A percentile compares a stretch with the other conserved stretches of the same genome.
phyloP scores from a whole-genome alignment of 202 grass and related monocot species.

The Hordeum pubiflorum region DNA sequence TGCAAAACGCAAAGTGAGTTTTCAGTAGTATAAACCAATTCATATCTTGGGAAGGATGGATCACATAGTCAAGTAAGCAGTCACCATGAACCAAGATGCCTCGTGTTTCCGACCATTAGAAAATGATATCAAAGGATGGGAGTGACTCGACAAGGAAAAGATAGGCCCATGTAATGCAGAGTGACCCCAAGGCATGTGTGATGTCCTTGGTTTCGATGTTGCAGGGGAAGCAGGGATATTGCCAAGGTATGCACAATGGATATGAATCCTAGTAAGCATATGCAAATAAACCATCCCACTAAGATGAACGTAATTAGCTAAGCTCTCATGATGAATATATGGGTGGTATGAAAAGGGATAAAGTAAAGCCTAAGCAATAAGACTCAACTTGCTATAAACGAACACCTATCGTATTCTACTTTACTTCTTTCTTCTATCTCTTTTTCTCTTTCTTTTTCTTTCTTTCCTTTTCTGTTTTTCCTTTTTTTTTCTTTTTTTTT shows the following conservation, averaged over 20 bases:
- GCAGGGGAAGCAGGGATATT: background rate
- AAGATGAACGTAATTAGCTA: background rate
- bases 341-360: background rate
- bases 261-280: background rate
- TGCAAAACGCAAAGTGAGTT: background rate
- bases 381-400: background rate
- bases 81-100: background rate
- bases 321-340: background rate
- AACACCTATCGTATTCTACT: background rate
- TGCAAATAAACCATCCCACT: background rate
- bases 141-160: background rate
- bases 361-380: background rate
- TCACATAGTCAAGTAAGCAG: background rate
- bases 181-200: background rate
- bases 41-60: background rate
- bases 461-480: background rate
- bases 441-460: background rate
- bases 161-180: background rate
- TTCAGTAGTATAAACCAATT: background rate
- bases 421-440: background rate
- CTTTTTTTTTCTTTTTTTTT: background rate
- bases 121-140: background rate
- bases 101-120: background rate
- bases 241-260: background rate
- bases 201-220: background rate